Evolutionary conservation across 2,329 filamentous ascomycete species (phyloP).

Genomic region (Ophiostoma fasciatum): DNA sequence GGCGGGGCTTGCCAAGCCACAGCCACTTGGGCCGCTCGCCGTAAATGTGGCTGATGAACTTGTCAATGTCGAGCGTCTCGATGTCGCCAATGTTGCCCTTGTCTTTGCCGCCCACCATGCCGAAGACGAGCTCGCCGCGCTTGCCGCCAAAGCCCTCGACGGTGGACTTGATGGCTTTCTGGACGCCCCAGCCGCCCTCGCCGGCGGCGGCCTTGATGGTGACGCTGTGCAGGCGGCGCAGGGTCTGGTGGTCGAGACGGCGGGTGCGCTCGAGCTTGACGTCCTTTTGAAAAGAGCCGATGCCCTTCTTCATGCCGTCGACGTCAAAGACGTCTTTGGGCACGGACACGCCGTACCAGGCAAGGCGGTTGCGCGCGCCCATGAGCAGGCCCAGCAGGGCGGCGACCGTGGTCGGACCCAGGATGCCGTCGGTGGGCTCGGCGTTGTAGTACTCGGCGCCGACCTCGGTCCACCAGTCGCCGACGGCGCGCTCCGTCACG

Average conservation of each 20-base stretch:
- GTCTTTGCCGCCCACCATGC: constrained; percentile 77
- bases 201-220: constrained; percentile 83
- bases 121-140: constrained; percentile 85
- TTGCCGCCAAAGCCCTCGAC: constrained; percentile 89
- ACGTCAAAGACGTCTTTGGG: constrained; percentile 87
- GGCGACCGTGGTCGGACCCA: constrained; percentile 83
- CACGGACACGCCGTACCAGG: constrained; percentile 70
- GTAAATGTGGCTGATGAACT: constrained; percentile 60
- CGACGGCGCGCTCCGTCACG: constrained; percentile 75
- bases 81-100: constrained; percentile 85
- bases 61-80: constrained; percentile 80
- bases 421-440: constrained; percentile 81
- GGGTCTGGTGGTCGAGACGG: constrained; percentile 66
- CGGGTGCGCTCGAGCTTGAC: constrained; percentile 67
- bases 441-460: constrained; percentile 84
- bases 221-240: constrained; percentile 64
- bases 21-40: constrained; percentile 86
- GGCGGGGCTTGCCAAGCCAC: constrained; percentile 80
- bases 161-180: constrained; percentile 86
- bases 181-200: constrained; percentile 82
- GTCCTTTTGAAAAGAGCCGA: constrained; percentile 79
- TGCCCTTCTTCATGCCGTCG: constrained; percentile 64
- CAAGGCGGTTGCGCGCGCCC: constrained; percentile 78
- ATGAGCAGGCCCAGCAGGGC: constrained; percentile 77
- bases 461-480: constrained; percentile 93